These are phyloP conservation scores for Quercus parvula DNA, from an alignment of 306 rosid species.

Conservation along the genomic window DNA sequence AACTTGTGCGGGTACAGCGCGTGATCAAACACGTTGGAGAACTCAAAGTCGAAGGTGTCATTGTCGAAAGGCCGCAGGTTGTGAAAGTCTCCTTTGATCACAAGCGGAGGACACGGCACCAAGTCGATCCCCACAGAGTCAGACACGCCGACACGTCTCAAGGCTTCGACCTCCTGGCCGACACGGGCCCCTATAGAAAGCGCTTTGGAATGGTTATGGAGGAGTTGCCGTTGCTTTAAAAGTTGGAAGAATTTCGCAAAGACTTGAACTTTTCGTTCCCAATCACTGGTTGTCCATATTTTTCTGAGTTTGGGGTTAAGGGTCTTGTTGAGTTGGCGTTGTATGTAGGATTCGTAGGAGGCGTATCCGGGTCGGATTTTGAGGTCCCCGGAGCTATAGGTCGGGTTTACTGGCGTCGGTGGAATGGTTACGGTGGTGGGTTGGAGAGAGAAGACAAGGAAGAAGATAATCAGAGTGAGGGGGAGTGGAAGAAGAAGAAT, in stretches of 20 bases:
- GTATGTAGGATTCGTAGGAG: slow-evolving; percentile 68
- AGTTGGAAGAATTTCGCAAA: slow-evolving; percentile 55
- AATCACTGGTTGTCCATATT: slow-evolving; percentile 88
- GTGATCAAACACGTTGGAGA: slow-evolving; percentile 93
- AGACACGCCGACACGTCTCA: slow-evolving; percentile 51
- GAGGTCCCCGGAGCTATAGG: slow-evolving; percentile 23
- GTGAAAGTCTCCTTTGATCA: slow-evolving; percentile 74
- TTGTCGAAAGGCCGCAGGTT: slow-evolving; percentile 52
- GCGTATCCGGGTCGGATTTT: slow-evolving; percentile 83
- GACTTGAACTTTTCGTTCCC: slow-evolving; percentile 76
- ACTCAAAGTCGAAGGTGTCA: slow-evolving; percentile 75
- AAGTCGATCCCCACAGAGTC: slow-evolving; percentile 79
- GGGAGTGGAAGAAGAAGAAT: slow-evolving; percentile 49
- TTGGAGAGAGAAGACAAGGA: slow-evolving; percentile 28
- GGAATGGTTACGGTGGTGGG: background rate
- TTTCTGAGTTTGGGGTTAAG: slow-evolving; percentile 75
- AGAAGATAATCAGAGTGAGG: slow-evolving; percentile 50
- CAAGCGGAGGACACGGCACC: slow-evolving; percentile 81
- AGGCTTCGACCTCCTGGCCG: slow-evolving; percentile 86
- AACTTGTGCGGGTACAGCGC: slow-evolving; percentile 76
- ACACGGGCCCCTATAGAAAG: slow-evolving; percentile 80
- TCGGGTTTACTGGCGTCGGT: background rate
- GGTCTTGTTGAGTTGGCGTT: slow-evolving; percentile 82
- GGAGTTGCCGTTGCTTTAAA: slow-evolving; percentile 32
- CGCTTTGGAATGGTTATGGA: slow-evolving; percentile 45